Conservation (phyloP, 331 rosid genomes). For the Malus hybrid region DNA sequence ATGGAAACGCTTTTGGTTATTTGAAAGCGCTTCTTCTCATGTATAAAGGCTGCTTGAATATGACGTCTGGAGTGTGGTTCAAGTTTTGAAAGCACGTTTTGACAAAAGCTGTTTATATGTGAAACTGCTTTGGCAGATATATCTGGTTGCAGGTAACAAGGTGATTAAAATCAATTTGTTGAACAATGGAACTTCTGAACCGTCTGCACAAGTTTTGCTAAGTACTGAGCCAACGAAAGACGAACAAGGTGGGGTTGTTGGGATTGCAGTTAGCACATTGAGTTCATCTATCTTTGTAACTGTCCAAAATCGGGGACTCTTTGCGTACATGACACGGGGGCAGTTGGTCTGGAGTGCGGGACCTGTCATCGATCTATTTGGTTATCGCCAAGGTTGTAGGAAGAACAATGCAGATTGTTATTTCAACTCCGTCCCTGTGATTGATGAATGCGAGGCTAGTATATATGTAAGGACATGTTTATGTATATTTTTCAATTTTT, state of each 20-base stretch:
- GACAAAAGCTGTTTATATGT: background rate
- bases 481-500: background rate
- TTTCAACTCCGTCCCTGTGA: conserved; percentile 56
- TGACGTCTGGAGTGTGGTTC: background rate
- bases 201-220: conserved; percentile 38
- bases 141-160: conserved; percentile 63
- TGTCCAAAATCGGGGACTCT: conserved; percentile 49
- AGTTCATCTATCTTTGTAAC: conserved; percentile 45
- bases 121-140: conserved; percentile 41
- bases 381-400: conserved; percentile 64
- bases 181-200: conserved; percentile 24
- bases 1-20: background rate
- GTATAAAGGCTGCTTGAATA: background rate
- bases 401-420: conserved; percentile 47
- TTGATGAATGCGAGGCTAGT: conserved; percentile 82
- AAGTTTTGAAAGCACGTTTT: background rate
- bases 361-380: conserved; percentile 61
- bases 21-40: background rate
- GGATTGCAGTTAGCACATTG: conserved; percentile 50
- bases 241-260: conserved; percentile 39
- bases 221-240: conserved; percentile 36
- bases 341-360: conserved; percentile 63
- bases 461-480: conserved; percentile 26
- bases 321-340: conserved; percentile 40
- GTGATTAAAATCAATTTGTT: conserved; percentile 42